Evolutionary conservation across 306 rosid species (phyloP), one percentile per base, ranked within the genome.

Genomic region (Calophaca sinica): DNA sequence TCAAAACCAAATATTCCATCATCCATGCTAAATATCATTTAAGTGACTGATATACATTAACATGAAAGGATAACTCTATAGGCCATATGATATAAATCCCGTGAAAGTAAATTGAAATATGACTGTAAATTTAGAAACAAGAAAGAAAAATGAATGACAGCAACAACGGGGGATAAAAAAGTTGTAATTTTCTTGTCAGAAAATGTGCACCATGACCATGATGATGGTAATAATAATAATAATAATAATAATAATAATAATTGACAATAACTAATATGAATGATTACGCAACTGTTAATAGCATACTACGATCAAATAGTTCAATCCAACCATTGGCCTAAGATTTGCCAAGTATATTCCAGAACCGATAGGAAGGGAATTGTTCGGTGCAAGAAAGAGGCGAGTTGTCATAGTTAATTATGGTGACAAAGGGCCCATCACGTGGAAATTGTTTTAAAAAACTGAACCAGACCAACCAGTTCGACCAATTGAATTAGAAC

Each of bases 1-100:
- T 78, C 11, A 9, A 59, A 71, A 73, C 13, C 59, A 49, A 62
- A 72, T 54, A 61, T 57, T 29, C 29, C 32, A 82, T 20, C 72
- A 20, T 48, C n/a, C 77, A 62, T 45, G 41, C 36, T 45, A 31
- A 61, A 62, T 32, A 68, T 44, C 45, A 59, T n/a, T 26, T 13
- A 60, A 53, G 73, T 50, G 14, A 57, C 9, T 54, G 33, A 65
- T 20, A 50, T 32, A 12, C 38, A 64, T 32, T 20, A 32, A 35
- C 35, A 48, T 29, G 46, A 64, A 64, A 52, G 52, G n/a, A 28
- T 28, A 9, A 2, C n/a, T 46, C 6, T 53, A 41, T 38, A 35
- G 5, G 39, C 39, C 13, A 61, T 38, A 33, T 45, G 0, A 49
- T n/a, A 46, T 20, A 36, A 26, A 39, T 38, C 64, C 54, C 11